phyloP scores from a whole-genome alignment of 2,329 filamentous ascomycete genomes.

The Verticillium zaregamsianum region DNA sequence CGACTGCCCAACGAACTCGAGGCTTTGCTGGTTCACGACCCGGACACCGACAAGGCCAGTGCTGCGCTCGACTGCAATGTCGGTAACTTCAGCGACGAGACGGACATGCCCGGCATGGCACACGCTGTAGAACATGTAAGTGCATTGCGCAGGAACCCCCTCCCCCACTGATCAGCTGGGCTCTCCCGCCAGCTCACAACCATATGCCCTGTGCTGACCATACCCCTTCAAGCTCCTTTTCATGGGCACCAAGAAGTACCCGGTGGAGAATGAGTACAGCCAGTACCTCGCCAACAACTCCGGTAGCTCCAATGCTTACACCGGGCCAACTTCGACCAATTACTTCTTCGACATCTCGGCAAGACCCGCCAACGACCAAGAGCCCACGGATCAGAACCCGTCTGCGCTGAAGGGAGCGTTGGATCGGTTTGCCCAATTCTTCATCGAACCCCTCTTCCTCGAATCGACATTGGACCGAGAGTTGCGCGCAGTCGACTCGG shows the following conservation, averaged over 20 bases:
- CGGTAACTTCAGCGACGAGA: constrained; percentile 88
- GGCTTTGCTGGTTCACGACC: constrained; percentile 87
- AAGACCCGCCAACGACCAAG: constrained; percentile 60
- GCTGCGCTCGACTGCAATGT: constrained; percentile 94
- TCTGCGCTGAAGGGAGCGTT: constrained; percentile 72
- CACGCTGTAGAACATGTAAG: constrained; percentile 88
- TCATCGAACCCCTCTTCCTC: constrained; percentile 82
- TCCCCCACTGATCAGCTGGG: background rate
- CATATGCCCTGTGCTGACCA: background rate
- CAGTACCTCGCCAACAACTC: constrained; percentile 88
- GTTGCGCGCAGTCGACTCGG: constrained; percentile 83
- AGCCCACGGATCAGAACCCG: constrained; percentile 50
- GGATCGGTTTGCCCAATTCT: constrained; percentile 92
- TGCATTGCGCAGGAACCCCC: background rate
- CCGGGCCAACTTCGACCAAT: constrained; percentile 88
- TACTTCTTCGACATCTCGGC: constrained; percentile 96
- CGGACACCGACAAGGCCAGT: constrained; percentile 93
- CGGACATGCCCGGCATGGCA: constrained; percentile 89
- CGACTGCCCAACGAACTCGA: constrained; percentile 82
- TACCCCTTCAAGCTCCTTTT: constrained; percentile 62
- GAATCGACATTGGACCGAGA: constrained; percentile 82
- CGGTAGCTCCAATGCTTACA: constrained; percentile 93
- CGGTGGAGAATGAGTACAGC: constrained; percentile 91
- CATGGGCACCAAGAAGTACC: constrained; percentile 99
- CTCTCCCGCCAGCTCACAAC: background rate